Conservation (phyloP, 495 filamentous ascomycete species). For the Aspergillus sclerotioniger region DNA sequence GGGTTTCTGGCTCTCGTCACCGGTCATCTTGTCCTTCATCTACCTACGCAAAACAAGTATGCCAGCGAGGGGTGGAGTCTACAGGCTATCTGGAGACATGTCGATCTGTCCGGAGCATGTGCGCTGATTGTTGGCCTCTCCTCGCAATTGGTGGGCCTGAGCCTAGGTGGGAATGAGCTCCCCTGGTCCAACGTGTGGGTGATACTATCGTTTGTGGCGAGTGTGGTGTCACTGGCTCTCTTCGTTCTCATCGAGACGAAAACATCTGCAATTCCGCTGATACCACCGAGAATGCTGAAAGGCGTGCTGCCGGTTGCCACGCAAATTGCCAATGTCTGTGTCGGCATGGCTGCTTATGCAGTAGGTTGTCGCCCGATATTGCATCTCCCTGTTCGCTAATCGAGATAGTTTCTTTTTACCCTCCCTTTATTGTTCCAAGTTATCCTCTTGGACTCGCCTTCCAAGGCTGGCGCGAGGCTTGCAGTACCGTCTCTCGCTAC, state of each 20-base stretch:
- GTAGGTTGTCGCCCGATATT: conserved; percentile 33
- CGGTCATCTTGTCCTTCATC: conserved; percentile 53
- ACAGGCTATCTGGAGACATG: conserved; percentile 49
- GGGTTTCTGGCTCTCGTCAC: conserved; percentile 52
- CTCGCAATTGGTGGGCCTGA: conserved; percentile 56
- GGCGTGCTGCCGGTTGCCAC: conserved; percentile 52
- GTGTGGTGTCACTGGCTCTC: conserved; percentile 44
- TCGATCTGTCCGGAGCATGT: conserved; percentile 55
- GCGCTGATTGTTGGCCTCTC: conserved; percentile 58
- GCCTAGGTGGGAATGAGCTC: conserved; percentile 60
- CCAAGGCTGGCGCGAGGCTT: conserved; percentile 57
- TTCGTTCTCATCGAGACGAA: conserved; percentile 56
- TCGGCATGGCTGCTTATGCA: conserved; percentile 62
- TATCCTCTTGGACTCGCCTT: conserved; percentile 58
- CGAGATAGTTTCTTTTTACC: conserved; percentile 59
- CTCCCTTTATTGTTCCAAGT: conserved; percentile 65
- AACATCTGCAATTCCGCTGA: conserved; percentile 59
- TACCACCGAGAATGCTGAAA: conserved; percentile 55
- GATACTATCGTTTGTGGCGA: conserved; percentile 49
- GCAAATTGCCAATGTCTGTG: conserved; percentile 60
- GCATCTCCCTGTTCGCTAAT: not conserved
- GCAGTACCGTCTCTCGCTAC: conserved; percentile 61
- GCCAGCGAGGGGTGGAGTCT: conserved; percentile 20
- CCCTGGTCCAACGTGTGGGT: conserved; percentile 59
- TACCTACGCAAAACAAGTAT: conserved; percentile 26